These are phyloP conservation scores for Cadophora sp. DNA, from an alignment of 2,329 filamentous ascomycete species.

Conservation along the genomic window DNA sequence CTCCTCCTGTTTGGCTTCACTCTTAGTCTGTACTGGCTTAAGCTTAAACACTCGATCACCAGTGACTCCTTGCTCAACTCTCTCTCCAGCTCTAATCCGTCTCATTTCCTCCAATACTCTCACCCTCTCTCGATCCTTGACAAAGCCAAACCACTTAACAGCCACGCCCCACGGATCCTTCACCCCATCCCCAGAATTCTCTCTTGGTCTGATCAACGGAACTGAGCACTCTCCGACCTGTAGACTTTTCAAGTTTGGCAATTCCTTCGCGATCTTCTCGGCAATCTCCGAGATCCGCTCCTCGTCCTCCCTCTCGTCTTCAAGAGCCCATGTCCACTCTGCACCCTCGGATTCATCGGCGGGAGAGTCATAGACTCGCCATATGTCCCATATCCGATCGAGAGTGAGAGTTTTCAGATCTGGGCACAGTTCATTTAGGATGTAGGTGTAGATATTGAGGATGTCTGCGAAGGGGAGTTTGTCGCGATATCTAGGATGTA, in stretches of 20 bases:
- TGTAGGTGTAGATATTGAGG: not conserved
- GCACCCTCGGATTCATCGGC: not conserved
- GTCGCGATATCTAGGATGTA: not conserved
- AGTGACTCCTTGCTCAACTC: not conserved
- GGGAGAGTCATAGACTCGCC: not conserved
- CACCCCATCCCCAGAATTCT: not conserved
- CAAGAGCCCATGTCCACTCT: not conserved
- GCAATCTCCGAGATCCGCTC: not conserved
- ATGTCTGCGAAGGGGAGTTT: not conserved
- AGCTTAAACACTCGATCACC: not conserved
- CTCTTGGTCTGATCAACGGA: not conserved
- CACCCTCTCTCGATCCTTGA: not conserved
- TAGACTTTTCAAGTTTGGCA: not conserved
- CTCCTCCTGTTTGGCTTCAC: not conserved
- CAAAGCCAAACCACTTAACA: not conserved
- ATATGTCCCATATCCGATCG: not conserved
- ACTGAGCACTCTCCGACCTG: not conserved
- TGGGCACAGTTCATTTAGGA: not conserved
- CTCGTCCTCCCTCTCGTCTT: not conserved
- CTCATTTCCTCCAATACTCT: not conserved
- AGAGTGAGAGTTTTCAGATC: not conserved
- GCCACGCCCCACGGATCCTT: not conserved
- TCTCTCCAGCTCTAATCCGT: not conserved
- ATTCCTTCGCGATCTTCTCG: not conserved
- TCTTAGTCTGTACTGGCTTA: not conserved